phyloP scores from a whole-genome alignment of 2,329 filamentous ascomycete species.

The Ophiognomonia clavigignenti-juglandacearum region DNA sequence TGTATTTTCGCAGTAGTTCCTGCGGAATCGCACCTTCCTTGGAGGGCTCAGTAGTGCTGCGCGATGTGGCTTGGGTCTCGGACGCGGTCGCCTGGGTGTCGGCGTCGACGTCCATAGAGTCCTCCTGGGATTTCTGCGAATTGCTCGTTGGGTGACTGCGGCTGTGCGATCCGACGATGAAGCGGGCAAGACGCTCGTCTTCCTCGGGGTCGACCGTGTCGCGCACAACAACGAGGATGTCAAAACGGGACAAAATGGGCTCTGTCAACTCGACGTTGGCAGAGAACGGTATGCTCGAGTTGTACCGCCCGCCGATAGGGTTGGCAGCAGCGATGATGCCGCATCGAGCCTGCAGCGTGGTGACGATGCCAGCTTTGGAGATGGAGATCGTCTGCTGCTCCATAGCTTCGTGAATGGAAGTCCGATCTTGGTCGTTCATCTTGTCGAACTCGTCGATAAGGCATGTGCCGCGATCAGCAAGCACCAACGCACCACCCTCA shows the following conservation, averaged over 20 bases:
- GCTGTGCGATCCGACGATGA: slow-evolving; percentile 91
- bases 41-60: slow-evolving; percentile 18
- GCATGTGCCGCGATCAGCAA: slow-evolving; percentile 91
- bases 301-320: slow-evolving; percentile 93
- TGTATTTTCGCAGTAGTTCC: slow-evolving; percentile 90
- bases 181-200: slow-evolving; percentile 88
- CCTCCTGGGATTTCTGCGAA: slow-evolving; percentile 39
- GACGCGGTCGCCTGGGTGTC: slow-evolving; percentile 30
- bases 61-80: slow-evolving; percentile 24
- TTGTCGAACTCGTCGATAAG: slow-evolving; percentile 99
- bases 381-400: slow-evolving; percentile 99
- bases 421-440: slow-evolving; percentile 99
- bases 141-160: slow-evolving; percentile 65
- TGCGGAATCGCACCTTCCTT: slow-evolving; percentile 76
- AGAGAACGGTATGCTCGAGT: slow-evolving; percentile 91
- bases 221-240: slow-evolving; percentile 92
- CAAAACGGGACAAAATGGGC: slow-evolving; percentile 95
- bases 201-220: slow-evolving; percentile 91
- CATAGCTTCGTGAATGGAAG: slow-evolving; percentile 99
- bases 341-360: slow-evolving; percentile 90
- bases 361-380: slow-evolving; percentile 97
- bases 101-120: slow-evolving; percentile 60
- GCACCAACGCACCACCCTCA: slow-evolving; percentile 89
- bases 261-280: slow-evolving; percentile 96
- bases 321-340: slow-evolving; percentile 96